A percentile compares a stretch with the other conserved stretches of the same genome.
These are phyloP conservation scores for Melanogaster broomeanus DNA, from an alignment of 768 basidiomycete genomes.

Conservation along the genomic window DNA sequence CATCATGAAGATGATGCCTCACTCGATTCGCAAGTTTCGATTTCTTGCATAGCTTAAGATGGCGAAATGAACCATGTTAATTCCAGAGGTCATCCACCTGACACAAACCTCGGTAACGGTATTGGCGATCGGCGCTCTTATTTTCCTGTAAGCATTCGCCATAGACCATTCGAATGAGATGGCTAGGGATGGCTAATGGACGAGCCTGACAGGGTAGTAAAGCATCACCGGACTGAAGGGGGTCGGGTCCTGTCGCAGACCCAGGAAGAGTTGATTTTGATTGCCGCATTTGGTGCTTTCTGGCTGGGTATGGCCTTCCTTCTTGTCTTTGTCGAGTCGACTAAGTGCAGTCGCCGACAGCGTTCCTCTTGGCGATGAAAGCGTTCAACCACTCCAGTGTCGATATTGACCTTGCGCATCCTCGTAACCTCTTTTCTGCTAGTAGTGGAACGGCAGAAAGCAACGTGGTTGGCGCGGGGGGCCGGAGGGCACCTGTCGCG, in stretches of 20 bases:
- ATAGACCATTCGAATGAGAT: neutral
- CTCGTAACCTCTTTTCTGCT: slow-evolving; percentile 32
- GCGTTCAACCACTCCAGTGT: slow-evolving; percentile 36
- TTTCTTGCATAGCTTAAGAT: slow-evolving; percentile 1
- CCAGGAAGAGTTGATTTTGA: slow-evolving; percentile 75
- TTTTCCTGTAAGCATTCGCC: slow-evolving; percentile 56
- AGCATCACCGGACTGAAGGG: slow-evolving; percentile 66
- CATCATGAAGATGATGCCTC: slow-evolving; percentile 49
- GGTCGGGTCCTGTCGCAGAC: slow-evolving; percentile 58
- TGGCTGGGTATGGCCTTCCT: slow-evolving; percentile 66
- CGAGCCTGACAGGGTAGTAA: slow-evolving; percentile 49
- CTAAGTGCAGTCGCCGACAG: slow-evolving; percentile 22
- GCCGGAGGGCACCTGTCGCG: slow-evolving; percentile 25
- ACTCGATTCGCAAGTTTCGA: slow-evolving; percentile 31
- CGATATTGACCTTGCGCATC: slow-evolving; percentile 31
- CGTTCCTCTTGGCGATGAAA: slow-evolving; percentile 44
- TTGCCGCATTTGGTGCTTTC: slow-evolving; percentile 69
- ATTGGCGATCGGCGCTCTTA: slow-evolving; percentile 62
- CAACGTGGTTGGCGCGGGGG: slow-evolving; percentile 34
- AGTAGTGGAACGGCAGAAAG: slow-evolving; percentile 36
- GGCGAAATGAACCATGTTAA: slow-evolving; percentile 12
- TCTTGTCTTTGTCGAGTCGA: slow-evolving; percentile 1
- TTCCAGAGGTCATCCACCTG: slow-evolving; percentile 59
- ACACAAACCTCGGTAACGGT: slow-evolving; percentile 76
- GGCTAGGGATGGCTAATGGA: neutral